These are phyloP conservation scores for Vigna angularis DNA, from an alignment of 306 rosid genomes.

Conservation along the genomic window DNA sequence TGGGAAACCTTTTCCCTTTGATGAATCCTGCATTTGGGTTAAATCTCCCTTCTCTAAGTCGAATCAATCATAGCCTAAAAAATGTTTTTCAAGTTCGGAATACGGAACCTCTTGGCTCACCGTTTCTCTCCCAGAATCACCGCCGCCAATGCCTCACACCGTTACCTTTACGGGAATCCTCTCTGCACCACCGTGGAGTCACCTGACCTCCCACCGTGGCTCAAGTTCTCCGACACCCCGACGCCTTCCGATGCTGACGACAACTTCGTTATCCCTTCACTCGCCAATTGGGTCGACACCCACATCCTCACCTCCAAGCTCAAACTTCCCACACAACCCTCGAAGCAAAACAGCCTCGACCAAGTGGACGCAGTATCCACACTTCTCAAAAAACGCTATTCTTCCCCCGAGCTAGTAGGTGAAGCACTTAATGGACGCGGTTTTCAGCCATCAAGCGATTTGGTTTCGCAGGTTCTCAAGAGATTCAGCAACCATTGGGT, in stretches of 20 bases:
- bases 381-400: constrained; percentile 55
- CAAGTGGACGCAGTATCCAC: constrained; percentile 54
- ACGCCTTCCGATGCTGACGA: constrained; percentile 48
- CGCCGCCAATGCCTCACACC: constrained; percentile 25
- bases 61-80: background rate
- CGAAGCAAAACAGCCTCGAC: constrained; percentile 18
- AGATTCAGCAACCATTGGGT: constrained; percentile 73
- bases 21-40: no score
- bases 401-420: constrained; percentile 57
- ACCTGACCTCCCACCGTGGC: constrained; percentile 74
- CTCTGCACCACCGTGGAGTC: constrained; percentile 65
- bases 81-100: constrained; percentile 56
- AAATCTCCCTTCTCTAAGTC: no score
- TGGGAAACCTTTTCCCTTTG: no score
- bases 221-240: constrained; percentile 54
- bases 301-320: constrained; percentile 41
- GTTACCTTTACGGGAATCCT: constrained; percentile 39
- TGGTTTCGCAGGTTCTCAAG: constrained; percentile 65
- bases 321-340: constrained; percentile 24
- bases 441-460: constrained; percentile 48
- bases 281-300: constrained; percentile 72
- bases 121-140: constrained; percentile 32
- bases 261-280: constrained; percentile 82
- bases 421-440: constrained; percentile 50
- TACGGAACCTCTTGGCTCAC: constrained; percentile 34